These are phyloP conservation scores for Globisporangium orthogonon DNA, from an alignment of 352 stramenopile genomes.

Conservation along the genomic window DNA sequence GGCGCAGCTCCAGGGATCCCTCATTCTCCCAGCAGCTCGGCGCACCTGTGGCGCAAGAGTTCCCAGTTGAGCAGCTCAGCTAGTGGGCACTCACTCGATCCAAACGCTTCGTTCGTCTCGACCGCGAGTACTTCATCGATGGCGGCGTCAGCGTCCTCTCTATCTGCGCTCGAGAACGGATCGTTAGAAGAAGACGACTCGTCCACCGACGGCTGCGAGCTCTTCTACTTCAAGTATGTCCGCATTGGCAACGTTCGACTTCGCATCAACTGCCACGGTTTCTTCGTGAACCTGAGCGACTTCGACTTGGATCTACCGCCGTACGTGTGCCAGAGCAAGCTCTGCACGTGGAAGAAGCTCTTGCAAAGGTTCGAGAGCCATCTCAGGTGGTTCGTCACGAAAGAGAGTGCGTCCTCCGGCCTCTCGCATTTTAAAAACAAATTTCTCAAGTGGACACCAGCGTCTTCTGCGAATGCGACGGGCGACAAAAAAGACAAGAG, in stretches of 20 bases:
- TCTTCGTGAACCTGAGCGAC: constrained; percentile 79
- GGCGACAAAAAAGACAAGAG: constrained; percentile 35
- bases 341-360: constrained; percentile 80
- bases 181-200: constrained; percentile 46
- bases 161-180: constrained; percentile 5
- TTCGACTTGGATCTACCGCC: constrained; percentile 75
- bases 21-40: not conserved
- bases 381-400: constrained; percentile 78
- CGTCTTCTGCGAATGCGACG: constrained; percentile 12
- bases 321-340: constrained; percentile 74
- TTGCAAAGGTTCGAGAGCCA: constrained; percentile 81
- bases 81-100: not conserved
- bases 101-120: constrained; percentile 2
- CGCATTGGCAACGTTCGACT: constrained; percentile 72
- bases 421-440: constrained; percentile 87
- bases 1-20: not conserved
- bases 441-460: constrained; percentile 71
- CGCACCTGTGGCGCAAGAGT: constrained; percentile 8
- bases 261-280: constrained; percentile 80
- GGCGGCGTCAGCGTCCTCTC: constrained; percentile 3
- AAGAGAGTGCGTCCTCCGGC: constrained; percentile 73
- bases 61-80: constrained; percentile 5
- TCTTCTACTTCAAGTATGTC: constrained; percentile 87
- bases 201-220: constrained; percentile 46
- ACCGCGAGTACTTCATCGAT: not conserved